phyloP scores from a whole-genome alignment of 192 early-diverging fungal species.

The Podila clonocystis region DNA sequence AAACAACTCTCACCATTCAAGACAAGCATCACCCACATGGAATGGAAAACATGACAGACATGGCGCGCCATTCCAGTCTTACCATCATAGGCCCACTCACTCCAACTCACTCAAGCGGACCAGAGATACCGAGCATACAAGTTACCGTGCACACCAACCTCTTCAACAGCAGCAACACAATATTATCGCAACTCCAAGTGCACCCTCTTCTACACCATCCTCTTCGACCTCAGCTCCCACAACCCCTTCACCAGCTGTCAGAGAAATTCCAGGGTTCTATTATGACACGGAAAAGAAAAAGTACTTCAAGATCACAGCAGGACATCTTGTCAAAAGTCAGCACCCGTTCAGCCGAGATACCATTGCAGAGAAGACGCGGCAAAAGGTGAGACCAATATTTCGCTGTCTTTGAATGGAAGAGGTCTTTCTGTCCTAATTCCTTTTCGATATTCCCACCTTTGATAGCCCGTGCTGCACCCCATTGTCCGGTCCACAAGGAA shows the following conservation, averaged over 20 bases:
- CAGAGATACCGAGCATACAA: background rate
- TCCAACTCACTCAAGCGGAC: background rate
- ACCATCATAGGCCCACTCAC: background rate
- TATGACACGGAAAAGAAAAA: slow-evolving; percentile 48
- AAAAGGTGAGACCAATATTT: slow-evolving; percentile 11
- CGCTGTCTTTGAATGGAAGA: background rate
- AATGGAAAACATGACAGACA: too few species aligned
- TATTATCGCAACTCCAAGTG: too few species aligned
- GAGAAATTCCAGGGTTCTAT: slow-evolving; percentile 44
- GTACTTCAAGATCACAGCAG: slow-evolving; percentile 46
- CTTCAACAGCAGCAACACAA: background rate
- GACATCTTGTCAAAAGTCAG: slow-evolving; percentile 25
- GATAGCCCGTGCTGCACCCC: slow-evolving; percentile 23
- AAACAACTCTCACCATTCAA: too few species aligned
- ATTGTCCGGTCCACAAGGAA: background rate
- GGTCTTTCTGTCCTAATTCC: background rate
- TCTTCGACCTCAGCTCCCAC: background rate
- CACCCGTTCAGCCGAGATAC: slow-evolving; percentile 38
- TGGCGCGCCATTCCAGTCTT: too few species aligned
- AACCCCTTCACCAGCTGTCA: background rate
- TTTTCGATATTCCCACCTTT: too few species aligned
- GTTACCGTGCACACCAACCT: background rate
- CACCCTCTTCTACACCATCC: slow-evolving; percentile 1
- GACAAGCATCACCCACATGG: too few species aligned
- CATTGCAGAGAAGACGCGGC: slow-evolving; percentile 22